Evolutionary conservation across 768 basidiomycete genomes (phyloP), one percentile per base, ranked within the genome.

Genomic region (Russula abietina): DNA sequence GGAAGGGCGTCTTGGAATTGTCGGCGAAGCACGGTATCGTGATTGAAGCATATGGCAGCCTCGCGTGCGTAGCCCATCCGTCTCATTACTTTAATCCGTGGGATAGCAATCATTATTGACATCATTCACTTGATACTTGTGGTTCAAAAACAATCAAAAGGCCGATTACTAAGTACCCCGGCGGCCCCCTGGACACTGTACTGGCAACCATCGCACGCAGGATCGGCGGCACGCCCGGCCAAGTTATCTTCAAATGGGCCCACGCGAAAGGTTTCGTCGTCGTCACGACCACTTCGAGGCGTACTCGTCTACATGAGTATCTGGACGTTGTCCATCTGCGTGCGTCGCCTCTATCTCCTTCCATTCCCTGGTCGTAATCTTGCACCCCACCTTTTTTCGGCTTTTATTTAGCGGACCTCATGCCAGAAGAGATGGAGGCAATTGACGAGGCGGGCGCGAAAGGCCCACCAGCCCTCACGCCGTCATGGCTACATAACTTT

Each of bases 171-270:
- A 74, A 67, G 24, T 77, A 74, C 56, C 83, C 85, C 6, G 84
- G 82, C 10, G 88, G 89, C 0, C 82, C 87, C 0, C 81, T 91
- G 1, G 87, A 89, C 69, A 72, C 71, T 8, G 78, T 81, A 2
- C 72, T 91, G 10, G 68, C 75, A 16, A 76, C 76, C 19, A 81
- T 82, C 16, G 86, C 86, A 0, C 73, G 76, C 43, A 75, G 82
- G 14, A 73, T 84, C 7, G 78, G 80, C 8, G 81, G 81, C n/a
- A 80, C 81, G 3, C 77, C 83, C 0, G 81, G 80, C 1, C 89
- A 91, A 67, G 83, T 89, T 39, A 73, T 91, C 26, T 80, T 91
- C 55, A 73, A 80, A 1, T 91, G 89, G 89, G 83, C 83, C 2
- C 80, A 77, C 67, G 78, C 80, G 33, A 91, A 91, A 70, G 83